A percentile compares a stretch with the other conserved stretches of the same genome.
Conservation (phyloP, 2,329 filamentous ascomycete species). For the Helminthosporium solani region DNA sequence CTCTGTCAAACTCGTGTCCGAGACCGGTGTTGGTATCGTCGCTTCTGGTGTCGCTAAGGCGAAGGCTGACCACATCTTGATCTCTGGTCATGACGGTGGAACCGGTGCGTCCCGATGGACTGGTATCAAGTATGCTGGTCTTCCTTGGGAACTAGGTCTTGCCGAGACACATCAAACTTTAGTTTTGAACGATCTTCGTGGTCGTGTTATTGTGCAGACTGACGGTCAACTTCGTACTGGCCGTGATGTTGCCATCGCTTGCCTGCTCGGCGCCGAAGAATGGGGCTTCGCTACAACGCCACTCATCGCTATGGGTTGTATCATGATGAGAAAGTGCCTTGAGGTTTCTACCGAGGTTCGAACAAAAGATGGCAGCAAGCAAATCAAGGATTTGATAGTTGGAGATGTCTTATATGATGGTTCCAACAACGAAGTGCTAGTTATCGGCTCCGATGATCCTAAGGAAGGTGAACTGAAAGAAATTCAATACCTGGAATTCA, state of each 20-base stretch:
- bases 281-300: slow-evolving; percentile 96
- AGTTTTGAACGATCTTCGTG: slow-evolving; percentile 91
- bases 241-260: slow-evolving; percentile 90
- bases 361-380: too few species aligned
- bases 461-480: too few species aligned
- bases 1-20: slow-evolving; percentile 95
- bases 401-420: too few species aligned
- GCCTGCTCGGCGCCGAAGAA: slow-evolving; percentile 94
- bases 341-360: not conserved
- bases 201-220: slow-evolving; percentile 92
- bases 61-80: slow-evolving; percentile 94
- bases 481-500: too few species aligned
- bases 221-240: slow-evolving; percentile 93
- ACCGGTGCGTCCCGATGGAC: slow-evolving; percentile 97
- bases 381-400: too few species aligned
- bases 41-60: slow-evolving; percentile 97
- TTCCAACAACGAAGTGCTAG: too few species aligned
- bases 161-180: slow-evolving; percentile 96
- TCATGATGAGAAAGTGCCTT: slow-evolving; percentile 81
- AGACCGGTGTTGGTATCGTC: slow-evolving; percentile 96
- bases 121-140: slow-evolving; percentile 96
- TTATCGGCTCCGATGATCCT: too few species aligned
- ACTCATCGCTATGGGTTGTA: slow-evolving; percentile 93
- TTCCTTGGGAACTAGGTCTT: slow-evolving; percentile 94
- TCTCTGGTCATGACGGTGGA: slow-evolving; percentile 94